Evolutionary conservation across 2,329 filamentous ascomycete genomes (phyloP).

Genomic region (Penicillium italicum): DNA sequence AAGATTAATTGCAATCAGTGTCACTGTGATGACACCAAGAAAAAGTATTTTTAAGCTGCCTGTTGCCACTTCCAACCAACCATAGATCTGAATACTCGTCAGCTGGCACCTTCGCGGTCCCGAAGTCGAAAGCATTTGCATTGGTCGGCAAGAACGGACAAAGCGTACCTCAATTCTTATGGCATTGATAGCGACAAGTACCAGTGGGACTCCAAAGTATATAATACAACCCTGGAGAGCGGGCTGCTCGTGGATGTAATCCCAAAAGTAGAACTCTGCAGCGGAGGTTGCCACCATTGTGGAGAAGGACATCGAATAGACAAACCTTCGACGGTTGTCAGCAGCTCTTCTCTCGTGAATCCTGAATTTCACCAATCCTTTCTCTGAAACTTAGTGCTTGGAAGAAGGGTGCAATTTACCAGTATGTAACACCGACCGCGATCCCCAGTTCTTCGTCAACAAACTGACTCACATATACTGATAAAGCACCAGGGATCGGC

Average conservation of each 20-base stretch:
- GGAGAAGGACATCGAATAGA: not conserved
- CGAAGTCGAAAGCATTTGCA: not conserved
- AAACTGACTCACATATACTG: slow-evolving; percentile 32
- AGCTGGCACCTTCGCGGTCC: not conserved
- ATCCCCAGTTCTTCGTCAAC: not conserved
- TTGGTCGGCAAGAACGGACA: not conserved
- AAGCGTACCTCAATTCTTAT: not conserved
- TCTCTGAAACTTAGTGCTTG: not conserved
- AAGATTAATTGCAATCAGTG: not conserved
- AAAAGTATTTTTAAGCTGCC: not conserved
- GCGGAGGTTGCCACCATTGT: not conserved
- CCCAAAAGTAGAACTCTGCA: not conserved
- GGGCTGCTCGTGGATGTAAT: not conserved
- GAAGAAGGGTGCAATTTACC: not conserved
- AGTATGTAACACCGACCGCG: not conserved
- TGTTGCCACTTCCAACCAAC: not conserved
- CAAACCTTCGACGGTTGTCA: not conserved
- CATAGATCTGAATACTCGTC: not conserved
- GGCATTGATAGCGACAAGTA: not conserved
- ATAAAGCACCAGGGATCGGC: slow-evolving; percentile 38
- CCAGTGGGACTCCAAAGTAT: not conserved
- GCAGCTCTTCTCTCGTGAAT: not conserved
- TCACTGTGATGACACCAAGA: not conserved
- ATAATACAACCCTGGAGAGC: not conserved
- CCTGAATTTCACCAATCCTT: not conserved